A percentile compares a stretch with the other conserved stretches of the same genome.
phyloP scores from a whole-genome alignment of 441 rosid genomes.

The Isatis lusitanica region DNA sequence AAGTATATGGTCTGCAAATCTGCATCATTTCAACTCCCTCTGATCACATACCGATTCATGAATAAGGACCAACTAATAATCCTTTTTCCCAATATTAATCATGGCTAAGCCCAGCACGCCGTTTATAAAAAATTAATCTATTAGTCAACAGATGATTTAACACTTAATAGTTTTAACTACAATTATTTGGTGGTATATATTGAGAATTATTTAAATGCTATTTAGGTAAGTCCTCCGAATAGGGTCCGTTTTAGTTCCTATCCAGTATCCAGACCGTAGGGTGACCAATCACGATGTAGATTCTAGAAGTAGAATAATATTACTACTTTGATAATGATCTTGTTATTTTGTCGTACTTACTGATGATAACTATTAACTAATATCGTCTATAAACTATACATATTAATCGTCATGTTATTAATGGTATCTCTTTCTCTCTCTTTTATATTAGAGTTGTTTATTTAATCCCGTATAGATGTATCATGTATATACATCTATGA shows the following conservation, averaged over 20 bases:
- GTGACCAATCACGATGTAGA: conserved; percentile 28
- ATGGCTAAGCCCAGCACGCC: conserved; percentile 14
- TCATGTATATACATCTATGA: no score
- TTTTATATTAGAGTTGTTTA: background rate
- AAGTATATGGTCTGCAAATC: conserved; percentile 17
- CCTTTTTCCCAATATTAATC: background rate
- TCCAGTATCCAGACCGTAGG: conserved; percentile 23
- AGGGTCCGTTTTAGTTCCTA: conserved; percentile 16
- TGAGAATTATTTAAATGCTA: background rate
- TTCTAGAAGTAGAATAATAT: conserved; percentile 3
- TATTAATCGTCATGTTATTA: conserved; percentile 1
- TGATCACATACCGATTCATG: conserved; percentile 24
- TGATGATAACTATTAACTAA: background rate
- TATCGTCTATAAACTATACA: background rate
- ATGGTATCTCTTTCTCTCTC: conserved; percentile 1
- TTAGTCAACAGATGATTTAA: conserved; percentile 17
- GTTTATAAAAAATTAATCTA: background rate
- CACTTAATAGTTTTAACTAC: background rate
- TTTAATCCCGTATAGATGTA: no score
- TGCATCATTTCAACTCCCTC: conserved; percentile 3
- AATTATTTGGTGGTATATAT: background rate
- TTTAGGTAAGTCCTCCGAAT: background rate
- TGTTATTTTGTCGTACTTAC: conserved; percentile 9
- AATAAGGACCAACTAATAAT: background rate
- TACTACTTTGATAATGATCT: background rate